Evolutionary conservation across 2,329 filamentous ascomycete genomes (phyloP), one percentile per base, ranked within the genome.

Genomic region (Sordariomycetes sp.): DNA sequence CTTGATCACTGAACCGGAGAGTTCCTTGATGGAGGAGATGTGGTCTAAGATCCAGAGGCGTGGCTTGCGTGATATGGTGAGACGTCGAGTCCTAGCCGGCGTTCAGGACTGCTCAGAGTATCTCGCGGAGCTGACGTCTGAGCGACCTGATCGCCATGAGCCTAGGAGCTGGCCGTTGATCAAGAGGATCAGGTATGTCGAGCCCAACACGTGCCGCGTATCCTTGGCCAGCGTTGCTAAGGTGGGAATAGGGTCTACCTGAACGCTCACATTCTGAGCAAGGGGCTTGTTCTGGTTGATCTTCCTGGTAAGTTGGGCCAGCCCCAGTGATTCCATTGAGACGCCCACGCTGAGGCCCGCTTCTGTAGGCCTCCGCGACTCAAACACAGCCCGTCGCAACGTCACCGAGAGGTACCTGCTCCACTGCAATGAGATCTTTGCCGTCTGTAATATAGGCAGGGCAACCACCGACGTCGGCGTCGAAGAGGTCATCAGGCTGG

Each of bases 251-350:
- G 74, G 54, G 73, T 79, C 0, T 73, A 65, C 48, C 60, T 71
- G 12, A 71, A 73, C 15, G 69, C 76, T 0, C 64, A 75, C 59
- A 75, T 78, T 20, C 62, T 79, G 10, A 75, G 73, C 58, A 74
- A 71, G 56, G 76, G 76, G 0, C 66, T 78, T 1, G 63, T 77
- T 3, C 67, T 79, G 7, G 75, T 75, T 0, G 76, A 79, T 58
- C 68, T 79, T 20, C 75, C 76, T 28, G 74, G 74, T 75, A 66
- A 24, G 63, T 60, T 12, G 25, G 24, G 24, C 1, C 13, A 2
- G 1, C 36, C 0, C 28, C 36, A 24, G 36, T 48, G 15, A 22
- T 48, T 48, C 17, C 15, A 4, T n/a, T 48, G 22, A 48, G 12
- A 17, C 20, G 8, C 42, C 2, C 36, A 42, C 36, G 36, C 36